phyloP scores from a whole-genome alignment of 768 basidiomycete genomes.

The Sarcomyxa edulis region DNA sequence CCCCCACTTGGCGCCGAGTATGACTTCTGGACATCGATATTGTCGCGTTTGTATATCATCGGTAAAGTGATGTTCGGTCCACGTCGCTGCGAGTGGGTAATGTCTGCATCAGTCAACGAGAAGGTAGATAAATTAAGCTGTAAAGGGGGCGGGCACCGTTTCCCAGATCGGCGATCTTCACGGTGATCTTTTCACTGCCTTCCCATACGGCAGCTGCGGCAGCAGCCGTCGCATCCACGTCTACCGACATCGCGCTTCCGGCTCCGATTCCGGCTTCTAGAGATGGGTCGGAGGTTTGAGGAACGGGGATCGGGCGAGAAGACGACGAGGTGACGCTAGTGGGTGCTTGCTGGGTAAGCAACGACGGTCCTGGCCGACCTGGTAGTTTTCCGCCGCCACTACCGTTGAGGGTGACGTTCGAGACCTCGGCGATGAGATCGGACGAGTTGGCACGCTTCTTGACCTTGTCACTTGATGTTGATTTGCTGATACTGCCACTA shows the following conservation, averaged over 20 bases:
- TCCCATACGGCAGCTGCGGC: slow-evolving; percentile 16
- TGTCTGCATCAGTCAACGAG: slow-evolving; percentile 1
- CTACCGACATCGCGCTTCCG: slow-evolving; percentile 32
- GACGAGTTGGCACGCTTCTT: slow-evolving; percentile 18
- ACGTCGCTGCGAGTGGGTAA: slow-evolving; percentile 49
- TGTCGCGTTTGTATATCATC: slow-evolving; percentile 98
- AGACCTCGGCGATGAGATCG: slow-evolving; percentile 31
- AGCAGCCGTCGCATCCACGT: slow-evolving; percentile 24
- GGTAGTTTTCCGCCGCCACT: neutral
- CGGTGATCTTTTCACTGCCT: slow-evolving; percentile 71
- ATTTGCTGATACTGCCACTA: slow-evolving; percentile 25
- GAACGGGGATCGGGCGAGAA: slow-evolving; percentile 1
- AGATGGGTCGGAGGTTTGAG: neutral
- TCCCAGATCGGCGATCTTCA: slow-evolving; percentile 98
- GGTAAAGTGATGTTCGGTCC: slow-evolving; percentile 95
- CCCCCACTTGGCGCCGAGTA: slow-evolving; percentile 94
- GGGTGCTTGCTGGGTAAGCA: slow-evolving; percentile 70
- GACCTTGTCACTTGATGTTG: slow-evolving; percentile 12
- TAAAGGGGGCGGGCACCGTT: slow-evolving; percentile 69
- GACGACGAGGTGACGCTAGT: slow-evolving; percentile 10
- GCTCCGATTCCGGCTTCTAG: neutral
- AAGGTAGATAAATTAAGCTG: slow-evolving; percentile 6
- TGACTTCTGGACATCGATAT: slow-evolving; percentile 96
- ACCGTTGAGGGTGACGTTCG: slow-evolving; percentile 31
- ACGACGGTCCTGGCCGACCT: slow-evolving; percentile 46